phyloP scores from a whole-genome alignment of 108 stramenopile species.

The Pseudonitzschia multistriata region DNA sequence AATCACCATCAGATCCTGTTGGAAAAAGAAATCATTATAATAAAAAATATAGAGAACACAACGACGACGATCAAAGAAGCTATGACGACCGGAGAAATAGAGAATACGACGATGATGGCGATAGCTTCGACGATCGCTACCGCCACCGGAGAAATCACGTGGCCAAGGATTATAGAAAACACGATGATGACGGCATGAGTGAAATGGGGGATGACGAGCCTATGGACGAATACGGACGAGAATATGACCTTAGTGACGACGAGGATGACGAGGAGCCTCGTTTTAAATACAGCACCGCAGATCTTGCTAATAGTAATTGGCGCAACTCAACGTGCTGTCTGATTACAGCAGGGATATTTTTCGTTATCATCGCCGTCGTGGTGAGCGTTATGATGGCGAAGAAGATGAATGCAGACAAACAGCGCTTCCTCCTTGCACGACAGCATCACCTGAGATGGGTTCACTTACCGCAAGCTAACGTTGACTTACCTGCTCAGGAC shows the following conservation, averaged over 20 bases:
- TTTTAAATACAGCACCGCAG: conserved; percentile 31
- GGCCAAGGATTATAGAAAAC: not conserved
- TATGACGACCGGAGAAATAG: not conserved
- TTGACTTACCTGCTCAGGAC: not conserved
- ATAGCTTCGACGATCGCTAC: not conserved
- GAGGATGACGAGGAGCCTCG: conserved; percentile 28
- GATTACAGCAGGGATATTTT: conserved; percentile 20
- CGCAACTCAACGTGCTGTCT: conserved; percentile 26
- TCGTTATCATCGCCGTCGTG: conserved; percentile 18
- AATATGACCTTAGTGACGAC: conserved; percentile 7
- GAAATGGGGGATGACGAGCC: conserved; percentile 14
- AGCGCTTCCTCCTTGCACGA: not conserved
- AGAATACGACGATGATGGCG: not conserved
- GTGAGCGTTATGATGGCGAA: conserved; percentile 24
- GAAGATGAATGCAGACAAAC: not conserved
- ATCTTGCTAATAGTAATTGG: conserved; percentile 4
- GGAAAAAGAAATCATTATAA: not conserved
- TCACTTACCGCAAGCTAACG: not conserved
- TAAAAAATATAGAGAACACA: not conserved
- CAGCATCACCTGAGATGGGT: not conserved
- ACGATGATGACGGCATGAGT: conserved; percentile 6
- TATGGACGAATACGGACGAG: not conserved
- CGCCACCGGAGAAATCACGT: not conserved
- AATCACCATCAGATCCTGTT: not conserved
- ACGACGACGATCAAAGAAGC: not conserved